Evolutionary conservation across 805 yeast species (phyloP), one percentile per base, ranked within the genome.

Genomic region (Cyberlindnera maritima): DNA sequence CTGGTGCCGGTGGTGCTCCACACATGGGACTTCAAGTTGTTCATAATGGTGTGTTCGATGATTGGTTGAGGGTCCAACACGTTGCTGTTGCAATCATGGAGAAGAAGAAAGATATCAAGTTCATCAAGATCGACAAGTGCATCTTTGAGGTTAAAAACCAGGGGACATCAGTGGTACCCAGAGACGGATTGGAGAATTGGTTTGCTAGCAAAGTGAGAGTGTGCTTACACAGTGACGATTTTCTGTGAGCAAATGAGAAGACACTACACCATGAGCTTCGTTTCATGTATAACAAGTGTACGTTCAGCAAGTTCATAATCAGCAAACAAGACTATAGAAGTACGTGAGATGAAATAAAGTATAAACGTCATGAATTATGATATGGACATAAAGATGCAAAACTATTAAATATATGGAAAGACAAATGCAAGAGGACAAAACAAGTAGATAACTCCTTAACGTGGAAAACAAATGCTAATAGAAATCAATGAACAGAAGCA

Each of bases 41-140:
- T 2, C 78, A 78, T 55, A 80, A 80, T 11, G 76, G 78, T 4
- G 66, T 80, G 3, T 72, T 70, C 56, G 85, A 80, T 57, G 76
- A 75, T 48, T 79, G 84, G 84, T 69, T 70, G 49, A 68, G 77
- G 46, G 78, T 79, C 2, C 80, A 76, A 53, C 80, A 76, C 52
- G 72, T 77, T 8, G 85, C 83, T 1, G 50, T 64, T 35, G 63
- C 68, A 6, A 70, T 76, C 45, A 54, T 65, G 28, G 49, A 65
- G 18, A 46, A 55, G 10, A 70, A 66, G 48, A 33, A 32, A 0
- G 32, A 44, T 2, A 53, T 80, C 28, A 43, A 57, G 41, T 79
- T 75, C 52, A 66, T 80, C 17, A 68, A 77, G 48, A 71, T 80
- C 34, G 77, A 79, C 57, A 64, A 66, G 29, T 74, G 78, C 52